These are phyloP conservation scores for Prunus kanzakura DNA, from an alignment of 306 rosid species.

Conservation along the genomic window DNA sequence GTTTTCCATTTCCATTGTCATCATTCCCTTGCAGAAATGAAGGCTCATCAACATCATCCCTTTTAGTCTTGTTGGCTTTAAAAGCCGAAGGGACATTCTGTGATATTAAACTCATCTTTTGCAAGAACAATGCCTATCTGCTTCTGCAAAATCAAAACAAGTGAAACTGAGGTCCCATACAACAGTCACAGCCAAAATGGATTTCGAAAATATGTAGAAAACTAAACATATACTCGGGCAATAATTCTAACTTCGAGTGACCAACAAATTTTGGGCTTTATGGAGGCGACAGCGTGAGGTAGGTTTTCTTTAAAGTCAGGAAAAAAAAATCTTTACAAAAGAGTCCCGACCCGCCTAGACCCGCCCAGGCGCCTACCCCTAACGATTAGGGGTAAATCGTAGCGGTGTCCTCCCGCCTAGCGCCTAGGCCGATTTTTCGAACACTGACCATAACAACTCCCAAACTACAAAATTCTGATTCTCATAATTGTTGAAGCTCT, in stretches of 20 bases:
- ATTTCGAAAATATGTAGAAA: neutral
- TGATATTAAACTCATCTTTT: slow-evolving; percentile 76
- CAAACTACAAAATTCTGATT: neutral
- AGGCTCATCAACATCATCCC: slow-evolving; percentile 30
- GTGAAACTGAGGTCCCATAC: neutral
- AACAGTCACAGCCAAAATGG: neutral
- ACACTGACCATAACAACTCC: neutral
- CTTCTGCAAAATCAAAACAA: slow-evolving; percentile 31
- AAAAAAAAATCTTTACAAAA: too few species aligned
- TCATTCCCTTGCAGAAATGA: slow-evolving; percentile 21
- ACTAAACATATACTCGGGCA: neutral
- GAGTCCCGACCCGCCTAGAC: too few species aligned
- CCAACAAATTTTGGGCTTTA: neutral
- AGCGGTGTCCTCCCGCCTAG: too few species aligned
- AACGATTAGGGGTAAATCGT: too few species aligned
- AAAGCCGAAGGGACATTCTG: slow-evolving; percentile 41
- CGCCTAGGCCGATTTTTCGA: too few species aligned
- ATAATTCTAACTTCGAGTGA: neutral
- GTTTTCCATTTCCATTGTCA: slow-evolving; percentile 22
- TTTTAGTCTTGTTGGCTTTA: slow-evolving; percentile 33
- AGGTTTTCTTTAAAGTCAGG: too few species aligned
- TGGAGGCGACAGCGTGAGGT: too few species aligned
- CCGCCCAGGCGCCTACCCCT: too few species aligned
- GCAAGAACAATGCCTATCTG: slow-evolving; percentile 17
- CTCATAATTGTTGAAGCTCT: too few species aligned